Evolutionary conservation across 208 protist genomes (phyloP).

Genomic region (Endotrypanum monterogeii): DNA sequence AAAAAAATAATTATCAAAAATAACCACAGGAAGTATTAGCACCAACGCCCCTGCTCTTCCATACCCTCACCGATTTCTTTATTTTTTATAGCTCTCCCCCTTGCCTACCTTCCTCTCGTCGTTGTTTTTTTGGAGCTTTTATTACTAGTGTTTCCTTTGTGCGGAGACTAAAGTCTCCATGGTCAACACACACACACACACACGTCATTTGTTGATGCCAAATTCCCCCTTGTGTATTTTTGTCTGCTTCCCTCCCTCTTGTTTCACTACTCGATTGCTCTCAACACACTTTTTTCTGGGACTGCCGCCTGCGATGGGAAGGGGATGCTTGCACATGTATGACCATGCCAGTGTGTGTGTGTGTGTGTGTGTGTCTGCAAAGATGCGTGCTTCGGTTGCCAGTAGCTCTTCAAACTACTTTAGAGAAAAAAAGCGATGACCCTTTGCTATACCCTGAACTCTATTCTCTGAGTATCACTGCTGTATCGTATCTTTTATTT

Average conservation of each 20-base stretch:
- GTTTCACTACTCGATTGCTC: not conserved
- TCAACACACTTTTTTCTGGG: constrained; percentile 5
- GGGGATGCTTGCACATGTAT: not conserved
- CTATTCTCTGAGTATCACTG: no score
- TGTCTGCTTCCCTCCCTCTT: constrained; percentile 7
- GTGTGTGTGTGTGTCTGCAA: not conserved
- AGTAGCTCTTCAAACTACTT: not conserved
- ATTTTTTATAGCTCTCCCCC: not conserved
- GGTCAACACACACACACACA: not conserved
- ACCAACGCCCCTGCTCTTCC: not conserved
- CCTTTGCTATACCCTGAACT: no score
- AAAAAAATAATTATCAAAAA: not conserved
- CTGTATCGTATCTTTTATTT: no score
- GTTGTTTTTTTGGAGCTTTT: not conserved
- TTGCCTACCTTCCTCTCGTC: not conserved
- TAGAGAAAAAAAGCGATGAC: not conserved
- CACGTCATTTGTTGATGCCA: not conserved
- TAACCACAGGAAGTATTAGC: not conserved
- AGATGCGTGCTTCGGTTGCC: not conserved
- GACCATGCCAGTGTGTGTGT: not conserved
- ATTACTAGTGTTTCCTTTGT: no score
- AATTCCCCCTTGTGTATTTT: not conserved
- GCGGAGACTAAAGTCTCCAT: not conserved
- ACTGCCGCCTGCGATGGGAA: not conserved
- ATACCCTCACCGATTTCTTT: not conserved